A percentile compares a stretch with the other conserved stretches of the same genome.
phyloP scores from a whole-genome alignment of 1,139 yeast genomes.

The Candida buenavistaensis region DNA sequence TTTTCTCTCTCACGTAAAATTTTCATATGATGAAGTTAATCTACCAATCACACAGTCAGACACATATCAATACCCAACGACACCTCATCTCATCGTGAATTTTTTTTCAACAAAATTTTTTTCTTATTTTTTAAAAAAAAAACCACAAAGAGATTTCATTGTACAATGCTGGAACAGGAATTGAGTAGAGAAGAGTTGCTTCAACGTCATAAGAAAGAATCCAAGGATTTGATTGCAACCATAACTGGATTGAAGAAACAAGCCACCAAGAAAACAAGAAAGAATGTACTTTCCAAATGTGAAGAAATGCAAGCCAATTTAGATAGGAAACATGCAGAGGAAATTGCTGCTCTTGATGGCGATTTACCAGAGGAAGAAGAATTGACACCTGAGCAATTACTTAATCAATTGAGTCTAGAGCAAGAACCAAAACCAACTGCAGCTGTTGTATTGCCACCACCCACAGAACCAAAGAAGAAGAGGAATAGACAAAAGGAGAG shows the following conservation, averaged over 20 bases:
- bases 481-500: conserved; percentile 86
- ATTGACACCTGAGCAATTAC: conserved; percentile 61
- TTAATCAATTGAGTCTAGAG: conserved; percentile 52
- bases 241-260: conserved; percentile 79
- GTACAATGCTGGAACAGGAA: conserved; percentile 2
- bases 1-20: no score
- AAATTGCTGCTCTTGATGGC: conserved; percentile 29
- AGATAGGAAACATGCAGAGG: conserved; percentile 52
- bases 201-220: conserved; percentile 68
- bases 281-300: conserved; percentile 55
- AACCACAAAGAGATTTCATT: not conserved
- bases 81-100: conserved; percentile 5
- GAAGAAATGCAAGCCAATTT: conserved; percentile 57
- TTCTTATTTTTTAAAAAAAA: conserved; percentile 1
- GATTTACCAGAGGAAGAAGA: conserved; percentile 24
- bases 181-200: conserved; percentile 47
- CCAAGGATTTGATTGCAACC: conserved; percentile 61
- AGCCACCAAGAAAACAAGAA: conserved; percentile 77
- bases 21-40: no score
- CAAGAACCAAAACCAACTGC: conserved; percentile 9
- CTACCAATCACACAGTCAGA: no score
- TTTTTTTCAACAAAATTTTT: no score
- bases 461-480: conserved; percentile 30
- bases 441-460: not conserved
- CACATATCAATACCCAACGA: no score